Base-by-base conservation (phyloP, 2,329 filamentous ascomycete genomes). In the Thielaviopsis euricoi region DNA sequence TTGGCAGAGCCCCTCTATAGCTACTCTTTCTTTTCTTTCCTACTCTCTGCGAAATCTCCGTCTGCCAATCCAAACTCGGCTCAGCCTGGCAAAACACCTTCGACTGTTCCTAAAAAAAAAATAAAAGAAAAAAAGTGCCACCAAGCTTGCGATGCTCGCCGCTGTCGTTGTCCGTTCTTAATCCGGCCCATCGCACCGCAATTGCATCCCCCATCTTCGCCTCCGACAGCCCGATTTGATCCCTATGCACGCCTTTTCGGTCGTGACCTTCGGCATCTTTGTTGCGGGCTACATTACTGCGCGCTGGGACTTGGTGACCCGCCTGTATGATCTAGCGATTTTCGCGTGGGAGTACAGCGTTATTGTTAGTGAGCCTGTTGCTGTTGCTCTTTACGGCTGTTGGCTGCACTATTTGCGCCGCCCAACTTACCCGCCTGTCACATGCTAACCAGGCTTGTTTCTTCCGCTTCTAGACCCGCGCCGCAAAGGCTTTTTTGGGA, bases 321-420 rank as follows among this genome's bases (percentile, higher is more conserved):
- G 90, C 67, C 80, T 97, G 66, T 95, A 96, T 85, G 91, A 98
- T 74, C 82, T 98, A 67, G 87, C 89, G 65, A 86, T 95, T 64
- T 98, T 97, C 71, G 93, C 94, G 65, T 96, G 90, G 89, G 87
- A 97, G 71, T 88, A 97, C 87, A 89, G 91, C 69, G 93, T 98
- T 67, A 86, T 97, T 69, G 89, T 95, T 75, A 67, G 85, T 76
- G 49, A 46, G 12, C 25, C 25, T 58, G 43, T 53, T 23, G n/a
- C 26, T 29, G 23, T 48, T 21, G 29, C 17, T 12, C 33, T 21
- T 17, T 21, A 9, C 51, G 21, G 23, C 33, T 19, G 33, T 26
- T 7, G 15, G 46, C 49, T 4, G 6, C n/a, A 26, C 55, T 40
- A 33, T 37, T 12, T 51, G 43, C 10, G 15, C 25, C 12, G 33